Base-by-base conservation (phyloP, 352 stramenopile genomes). In the Poterioochromonas sp. region DNA sequence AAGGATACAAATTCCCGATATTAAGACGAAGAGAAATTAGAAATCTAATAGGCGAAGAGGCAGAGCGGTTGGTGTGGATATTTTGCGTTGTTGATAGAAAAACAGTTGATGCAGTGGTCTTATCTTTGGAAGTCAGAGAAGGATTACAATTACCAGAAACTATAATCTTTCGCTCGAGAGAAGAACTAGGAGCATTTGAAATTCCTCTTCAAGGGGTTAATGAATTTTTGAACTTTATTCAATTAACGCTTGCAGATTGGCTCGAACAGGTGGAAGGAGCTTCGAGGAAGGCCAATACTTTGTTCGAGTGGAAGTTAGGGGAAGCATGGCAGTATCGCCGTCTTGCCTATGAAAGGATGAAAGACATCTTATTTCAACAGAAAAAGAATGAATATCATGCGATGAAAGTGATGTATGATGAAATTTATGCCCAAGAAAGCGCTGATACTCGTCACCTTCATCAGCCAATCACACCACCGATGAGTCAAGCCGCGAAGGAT, bases 71-170 rank as follows among this genome's bases (percentile, higher is more conserved):
- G 0, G 85, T 82, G 71, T 90, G 83, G 82, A 83, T 86, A 15
- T 90, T 90, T 81, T 90, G 87, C 62, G 87, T 90, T 78, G 80
- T 90, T 18, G 87, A 90, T 82, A 81, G 87, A 70, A 82, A 78
- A 35, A 86, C 83, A 29, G 77, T 90, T 0, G 87, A 90, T 80
- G 34, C 82, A 73, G 86, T 82, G 51, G n/a, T n/a, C n/a, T 80
- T 89, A 40, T 87, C 88, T 43, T 37, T 64, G 35, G 40, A 79
- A 8, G 1, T 44, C 51, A 22, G 43, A 68, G 15, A 53, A 62
- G 47, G 29, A 69, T 20, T 62, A 40, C 54, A 64, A 64, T 77
- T 20, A 51, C 18, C 43, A 51, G 18, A 18, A 51, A 32, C 73
- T 51, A 84, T 79, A 63, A 83, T 54, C 22, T 85, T 90, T n/a